Evolutionary conservation across 139 green algal species (phyloP).

Genomic region (Micractinium sp.): DNA sequence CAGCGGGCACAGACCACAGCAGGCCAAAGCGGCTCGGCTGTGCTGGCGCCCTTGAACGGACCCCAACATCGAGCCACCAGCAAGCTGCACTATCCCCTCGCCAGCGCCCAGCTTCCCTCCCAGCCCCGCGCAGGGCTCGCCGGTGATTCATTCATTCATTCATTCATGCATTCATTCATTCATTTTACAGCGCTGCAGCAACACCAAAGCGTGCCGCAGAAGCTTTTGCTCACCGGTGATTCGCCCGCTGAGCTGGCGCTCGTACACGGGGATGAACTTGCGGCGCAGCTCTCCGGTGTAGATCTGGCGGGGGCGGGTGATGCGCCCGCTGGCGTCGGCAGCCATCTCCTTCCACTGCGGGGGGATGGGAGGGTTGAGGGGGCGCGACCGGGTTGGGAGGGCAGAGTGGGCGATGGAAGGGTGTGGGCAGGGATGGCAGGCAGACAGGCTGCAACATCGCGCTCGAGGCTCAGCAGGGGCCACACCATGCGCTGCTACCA

Average conservation of each 20-base stretch:
- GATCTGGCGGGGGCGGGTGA: conserved; percentile 69
- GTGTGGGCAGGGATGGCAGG: no score
- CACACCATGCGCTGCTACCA: no score
- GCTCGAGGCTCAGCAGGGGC: no score
- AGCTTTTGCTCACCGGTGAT: not conserved
- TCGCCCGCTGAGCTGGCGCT: conserved; percentile 25
- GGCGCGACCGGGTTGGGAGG: not conserved
- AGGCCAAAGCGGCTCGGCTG: not conserved
- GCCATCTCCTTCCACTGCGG: conserved; percentile 80
- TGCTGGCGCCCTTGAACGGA: not conserved
- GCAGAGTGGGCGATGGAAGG: not conserved
- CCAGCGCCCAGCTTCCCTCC: no score
- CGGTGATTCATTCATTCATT: no score
- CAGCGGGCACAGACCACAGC: no score
- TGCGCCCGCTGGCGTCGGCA: conserved; percentile 48
- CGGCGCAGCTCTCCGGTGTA: conserved; percentile 59
- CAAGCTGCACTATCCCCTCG: no score
- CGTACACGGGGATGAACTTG: conserved; percentile 45
- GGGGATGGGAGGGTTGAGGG: not conserved
- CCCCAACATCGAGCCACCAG: no score
- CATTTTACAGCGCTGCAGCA: not conserved
- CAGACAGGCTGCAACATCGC: no score
- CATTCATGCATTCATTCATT: no score
- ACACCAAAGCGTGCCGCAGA: not conserved
- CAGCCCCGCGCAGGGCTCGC: no score